These are phyloP conservation scores for Phytophthora pistaciae DNA, from an alignment of 352 stramenopile species.

Conservation along the genomic window DNA sequence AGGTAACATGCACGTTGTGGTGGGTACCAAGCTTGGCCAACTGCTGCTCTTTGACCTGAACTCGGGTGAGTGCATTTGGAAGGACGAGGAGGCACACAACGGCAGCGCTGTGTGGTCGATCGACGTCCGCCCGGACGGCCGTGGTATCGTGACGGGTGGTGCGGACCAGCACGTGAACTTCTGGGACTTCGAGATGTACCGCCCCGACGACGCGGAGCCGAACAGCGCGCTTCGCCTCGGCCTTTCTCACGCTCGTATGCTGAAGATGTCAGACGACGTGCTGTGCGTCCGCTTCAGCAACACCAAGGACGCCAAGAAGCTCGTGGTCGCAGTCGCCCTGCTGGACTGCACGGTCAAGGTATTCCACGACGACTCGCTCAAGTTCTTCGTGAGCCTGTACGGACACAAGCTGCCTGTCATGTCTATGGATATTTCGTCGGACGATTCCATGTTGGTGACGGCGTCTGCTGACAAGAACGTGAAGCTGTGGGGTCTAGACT, in stretches of 20 bases:
- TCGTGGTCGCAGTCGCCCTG: slow-evolving; percentile 91
- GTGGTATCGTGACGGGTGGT: slow-evolving; percentile 95
- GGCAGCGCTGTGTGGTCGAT: slow-evolving; percentile 97
- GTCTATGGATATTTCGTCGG: slow-evolving; percentile 97
- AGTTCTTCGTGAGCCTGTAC: slow-evolving; percentile 99
- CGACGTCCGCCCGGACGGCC: slow-evolving; percentile 93
- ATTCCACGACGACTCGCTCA: slow-evolving; percentile 99
- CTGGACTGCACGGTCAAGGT: slow-evolving; percentile 99
- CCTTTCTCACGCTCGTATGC: slow-evolving; percentile 94
- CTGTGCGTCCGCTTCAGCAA: slow-evolving; percentile 98
- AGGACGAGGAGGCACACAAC: slow-evolving; percentile 90
- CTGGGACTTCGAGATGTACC: slow-evolving; percentile 97
- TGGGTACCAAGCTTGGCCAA: slow-evolving; percentile 97
- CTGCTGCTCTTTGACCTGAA: slow-evolving; percentile 96
- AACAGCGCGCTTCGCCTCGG: slow-evolving; percentile 86
- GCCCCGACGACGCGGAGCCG: slow-evolving; percentile 43
- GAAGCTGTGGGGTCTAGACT: slow-evolving; percentile 99
- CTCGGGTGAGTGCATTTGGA: slow-evolving; percentile 94
- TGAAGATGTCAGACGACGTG: slow-evolving; percentile 99
- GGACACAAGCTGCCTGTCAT: slow-evolving; percentile 99
- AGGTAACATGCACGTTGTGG: slow-evolving; percentile 97
- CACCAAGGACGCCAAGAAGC: slow-evolving; percentile 89
- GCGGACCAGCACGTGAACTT: slow-evolving; percentile 99
- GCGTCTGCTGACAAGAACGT: slow-evolving; percentile 99
- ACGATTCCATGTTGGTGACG: slow-evolving; percentile 98